Base-by-base conservation (phyloP, 768 basidiomycete species). In the Coprinellus micaceus region DNA sequence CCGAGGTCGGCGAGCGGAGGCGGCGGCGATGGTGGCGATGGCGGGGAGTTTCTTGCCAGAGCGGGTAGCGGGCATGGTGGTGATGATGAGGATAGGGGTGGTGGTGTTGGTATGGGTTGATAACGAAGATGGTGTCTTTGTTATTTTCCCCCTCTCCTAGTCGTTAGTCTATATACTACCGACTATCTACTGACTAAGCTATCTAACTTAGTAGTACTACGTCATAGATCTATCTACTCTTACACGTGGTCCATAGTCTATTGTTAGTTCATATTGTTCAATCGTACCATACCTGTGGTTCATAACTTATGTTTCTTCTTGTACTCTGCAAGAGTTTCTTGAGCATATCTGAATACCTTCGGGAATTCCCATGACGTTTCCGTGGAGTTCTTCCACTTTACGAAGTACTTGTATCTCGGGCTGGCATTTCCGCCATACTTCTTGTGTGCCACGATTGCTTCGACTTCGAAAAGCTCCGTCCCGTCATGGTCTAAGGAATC, bases 401-500 rank as follows among this genome's bases (percentile, higher is more conserved):
- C n/a, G n/a, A n/a, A n/a, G n/a, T n/a, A n/a, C n/a, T n/a, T n/a
- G n/a, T n/a, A n/a, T n/a, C n/a, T n/a, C n/a, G n/a, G n/a, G n/a
- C n/a, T n/a, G n/a, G n/a, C 43, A 24, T 22, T 15, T 29, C 15
- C 25, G 22, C 46, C n/a, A n/a, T n/a, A n/a, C n/a, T n/a, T n/a
- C n/a, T n/a, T 4, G 40, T 55, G 37, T 7, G 29, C 22, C 0
- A 52, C 1, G 19, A 64, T 60, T 1, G n/a, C n/a, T 39, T 62
- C 53, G 0, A 66, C 28, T 52, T 61, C 58, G 13, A 58, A 63
- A 54, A 59, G 53, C 58, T 60, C 57, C 53, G 57, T 44, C 26
- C 49, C 52, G 3, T 64, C 44, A 0, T n/a, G n/a, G n/a, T 58
- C 19, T 0, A 64, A 10, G 43, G 17, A 9, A 9, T 37, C 36